Base-by-base conservation (phyloP, 805 yeast genomes). In the Sugiyamaella chiloensis region DNA sequence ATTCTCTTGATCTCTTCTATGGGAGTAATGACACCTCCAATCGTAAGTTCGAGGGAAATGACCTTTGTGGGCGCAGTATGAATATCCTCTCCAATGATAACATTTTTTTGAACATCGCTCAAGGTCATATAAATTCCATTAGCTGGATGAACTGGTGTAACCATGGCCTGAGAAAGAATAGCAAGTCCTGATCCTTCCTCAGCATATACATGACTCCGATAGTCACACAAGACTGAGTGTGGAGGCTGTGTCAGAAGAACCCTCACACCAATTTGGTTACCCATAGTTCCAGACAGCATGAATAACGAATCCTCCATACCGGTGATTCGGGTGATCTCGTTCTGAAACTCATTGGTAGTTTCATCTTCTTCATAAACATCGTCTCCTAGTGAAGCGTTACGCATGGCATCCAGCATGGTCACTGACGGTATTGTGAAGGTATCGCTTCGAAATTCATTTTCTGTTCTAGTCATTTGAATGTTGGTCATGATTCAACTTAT, bases 181-280 rank as follows among this genome's bases (percentile, higher is more conserved):
- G 96, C 93, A 39, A 90, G 66, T 2, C 96, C 97, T 26, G 91
- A 96, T 19, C 96, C 95, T 66, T 89, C 97, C 57, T 80, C 81
- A 21, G 80, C 71, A 63, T 75, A 89, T 20, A 89, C 83, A 60
- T 89, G 97, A 12, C 89, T 81, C 52, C 96, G 74, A 65, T 80
- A 74, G 65, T 90, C 96, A 69, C 96, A 87, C 36, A 89, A 59
- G 17, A 90, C 72, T 12, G 89, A 77, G 68, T 82, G 81, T 2
- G 95, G 95, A 11, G 96, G 96, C 60, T 83, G 89, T 48, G 62
- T 66, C 41, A 90, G 67, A 55, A 83, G 85, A 2, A 88, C 72
- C 58, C 96, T 73, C 37, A 89, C 63, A n/a, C 83, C 96, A 51
- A 89, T 74, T 66, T 89, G 97, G 66, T 89, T 89, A 6, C 95